These are phyloP conservation scores for Calonectria multiphialidica DNA, from an alignment of 2,329 filamentous ascomycete genomes.

Conservation along the genomic window DNA sequence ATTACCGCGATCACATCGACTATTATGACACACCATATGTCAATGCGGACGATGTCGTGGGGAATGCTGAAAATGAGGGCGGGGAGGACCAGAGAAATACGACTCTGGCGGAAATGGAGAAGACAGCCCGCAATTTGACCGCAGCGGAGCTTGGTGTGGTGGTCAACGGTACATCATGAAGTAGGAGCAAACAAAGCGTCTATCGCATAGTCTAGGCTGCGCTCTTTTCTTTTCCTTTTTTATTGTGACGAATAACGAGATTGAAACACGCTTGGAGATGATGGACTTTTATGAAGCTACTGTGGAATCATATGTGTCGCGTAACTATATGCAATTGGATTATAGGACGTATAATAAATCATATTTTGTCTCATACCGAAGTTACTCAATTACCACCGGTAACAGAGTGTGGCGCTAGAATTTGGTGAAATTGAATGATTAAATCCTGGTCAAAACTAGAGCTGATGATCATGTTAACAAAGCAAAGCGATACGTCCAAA, in stretches of 20 bases:
- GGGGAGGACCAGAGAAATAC: conserved; percentile 8
- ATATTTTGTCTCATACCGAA: no score
- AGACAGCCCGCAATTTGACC: conserved; percentile 11
- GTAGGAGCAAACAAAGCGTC: not conserved
- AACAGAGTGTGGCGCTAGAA: no score
- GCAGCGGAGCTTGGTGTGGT: not conserved
- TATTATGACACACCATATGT: conserved; percentile 4
- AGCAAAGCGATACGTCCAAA: no score
- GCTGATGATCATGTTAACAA: no score
- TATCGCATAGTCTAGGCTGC: no score
- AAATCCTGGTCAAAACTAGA: no score
- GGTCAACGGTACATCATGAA: not conserved
- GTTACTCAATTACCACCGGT: no score
- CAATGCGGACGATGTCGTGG: not conserved
- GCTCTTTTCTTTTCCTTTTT: no score
- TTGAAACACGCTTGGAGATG: not conserved
- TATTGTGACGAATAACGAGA: not conserved
- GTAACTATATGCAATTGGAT: no score
- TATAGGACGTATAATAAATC: no score
- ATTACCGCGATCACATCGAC: conserved; percentile 10
- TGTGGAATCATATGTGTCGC: no score
- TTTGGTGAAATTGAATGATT: no score
- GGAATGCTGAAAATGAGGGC: not conserved
- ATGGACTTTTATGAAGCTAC: not conserved
- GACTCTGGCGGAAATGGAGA: conserved; percentile 9